A percentile compares a stretch with the other conserved stretches of the same genome.
phyloP scores from a whole-genome alignment of 2,329 filamentous ascomycete genomes.

The Emericellopsis atlantica region DNA sequence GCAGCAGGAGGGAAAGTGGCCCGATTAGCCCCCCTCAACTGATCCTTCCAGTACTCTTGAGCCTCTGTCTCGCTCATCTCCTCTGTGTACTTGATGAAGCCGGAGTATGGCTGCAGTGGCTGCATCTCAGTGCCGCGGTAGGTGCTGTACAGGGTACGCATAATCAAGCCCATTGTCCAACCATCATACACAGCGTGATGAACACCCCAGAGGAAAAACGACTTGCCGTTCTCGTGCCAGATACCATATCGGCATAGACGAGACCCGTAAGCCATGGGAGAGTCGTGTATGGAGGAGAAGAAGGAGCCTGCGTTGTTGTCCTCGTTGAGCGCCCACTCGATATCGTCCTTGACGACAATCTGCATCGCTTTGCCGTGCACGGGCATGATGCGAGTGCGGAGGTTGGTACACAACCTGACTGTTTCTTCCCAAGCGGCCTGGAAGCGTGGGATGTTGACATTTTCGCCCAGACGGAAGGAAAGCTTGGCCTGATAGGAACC shows the following conservation, averaged over 20 bases:
- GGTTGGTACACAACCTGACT: slow-evolving; percentile 5
- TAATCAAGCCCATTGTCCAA: slow-evolving; percentile 9
- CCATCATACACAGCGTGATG: slow-evolving; percentile 17
- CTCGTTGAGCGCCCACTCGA: neutral
- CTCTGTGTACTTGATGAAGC: slow-evolving; percentile 27
- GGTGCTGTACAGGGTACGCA: slow-evolving; percentile 4
- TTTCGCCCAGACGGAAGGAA: slow-evolving; percentile 3
- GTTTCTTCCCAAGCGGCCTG: slow-evolving; percentile 7
- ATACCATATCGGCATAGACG: slow-evolving; percentile 6
- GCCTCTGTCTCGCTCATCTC: slow-evolving; percentile 9
- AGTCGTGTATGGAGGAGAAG: neutral
- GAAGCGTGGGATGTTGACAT: slow-evolving; percentile 5
- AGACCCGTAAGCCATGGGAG: slow-evolving; percentile 5
- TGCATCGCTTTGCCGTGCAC: slow-evolving; percentile 4
- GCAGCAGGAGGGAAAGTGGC: slow-evolving; percentile 3
- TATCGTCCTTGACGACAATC: slow-evolving; percentile 4
- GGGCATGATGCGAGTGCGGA: slow-evolving; percentile 9
- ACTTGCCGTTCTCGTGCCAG: slow-evolving; percentile 1
- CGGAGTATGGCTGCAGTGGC: slow-evolving; percentile 15
- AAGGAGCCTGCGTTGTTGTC: neutral
- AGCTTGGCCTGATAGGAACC: slow-evolving; percentile 8
- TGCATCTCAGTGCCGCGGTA: slow-evolving; percentile 8
- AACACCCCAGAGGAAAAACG: slow-evolving; percentile 9
- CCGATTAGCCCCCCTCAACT: slow-evolving; percentile 3
- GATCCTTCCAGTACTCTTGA: neutral